Percentiles rank a stretch among this genome's conserved stretches.
Conservation (phyloP, 805 yeast species). For the Pichia exigua region DNA sequence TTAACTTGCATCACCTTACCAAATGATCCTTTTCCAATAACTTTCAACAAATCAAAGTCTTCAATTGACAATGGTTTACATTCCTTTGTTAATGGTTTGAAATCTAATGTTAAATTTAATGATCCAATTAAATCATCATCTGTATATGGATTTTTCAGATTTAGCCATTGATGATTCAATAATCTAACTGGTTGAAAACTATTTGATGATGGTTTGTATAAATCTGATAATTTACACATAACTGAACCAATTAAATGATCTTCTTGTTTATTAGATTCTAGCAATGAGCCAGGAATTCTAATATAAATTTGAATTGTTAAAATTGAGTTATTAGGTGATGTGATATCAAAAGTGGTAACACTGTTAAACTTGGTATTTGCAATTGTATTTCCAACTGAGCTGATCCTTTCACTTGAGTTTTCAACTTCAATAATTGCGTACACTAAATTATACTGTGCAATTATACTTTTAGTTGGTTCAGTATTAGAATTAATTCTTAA, state of each 20-base stretch:
- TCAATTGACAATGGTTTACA: constrained; percentile 66
- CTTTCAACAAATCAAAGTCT: constrained; percentile 88
- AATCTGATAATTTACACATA: constrained; percentile 42
- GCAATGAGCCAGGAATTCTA: constrained; percentile 60
- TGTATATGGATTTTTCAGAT: constrained; percentile 26
- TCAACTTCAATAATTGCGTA: constrained; percentile 90
- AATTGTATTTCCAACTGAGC: constrained; percentile 78
- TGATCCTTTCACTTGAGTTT: constrained; percentile 83
- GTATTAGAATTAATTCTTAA: constrained; percentile 21
- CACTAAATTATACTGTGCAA: constrained; percentile 40
- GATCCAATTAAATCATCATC: constrained; percentile 26
- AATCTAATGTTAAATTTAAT: constrained; percentile 35
- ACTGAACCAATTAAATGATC: constrained; percentile 74
- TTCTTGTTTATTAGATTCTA: constrained; percentile 34
- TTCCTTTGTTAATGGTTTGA: constrained; percentile 28
- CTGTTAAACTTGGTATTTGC: constrained; percentile 77
- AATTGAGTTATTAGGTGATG: constrained; percentile 35
- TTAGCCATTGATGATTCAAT: constrained; percentile 56
- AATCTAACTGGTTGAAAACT: constrained; percentile 42
- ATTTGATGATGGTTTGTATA: constrained; percentile 10
- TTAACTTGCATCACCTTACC: constrained; percentile 99
- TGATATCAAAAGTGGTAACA: constrained; percentile 85
- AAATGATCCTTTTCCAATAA: constrained; percentile 95
- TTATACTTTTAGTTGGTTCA: constrained; percentile 54
- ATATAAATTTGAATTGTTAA: constrained; percentile 74